These are phyloP conservation scores for Oryza nivara DNA, from an alignment of 176 grass and related monocot genomes.

Conservation along the genomic window DNA sequence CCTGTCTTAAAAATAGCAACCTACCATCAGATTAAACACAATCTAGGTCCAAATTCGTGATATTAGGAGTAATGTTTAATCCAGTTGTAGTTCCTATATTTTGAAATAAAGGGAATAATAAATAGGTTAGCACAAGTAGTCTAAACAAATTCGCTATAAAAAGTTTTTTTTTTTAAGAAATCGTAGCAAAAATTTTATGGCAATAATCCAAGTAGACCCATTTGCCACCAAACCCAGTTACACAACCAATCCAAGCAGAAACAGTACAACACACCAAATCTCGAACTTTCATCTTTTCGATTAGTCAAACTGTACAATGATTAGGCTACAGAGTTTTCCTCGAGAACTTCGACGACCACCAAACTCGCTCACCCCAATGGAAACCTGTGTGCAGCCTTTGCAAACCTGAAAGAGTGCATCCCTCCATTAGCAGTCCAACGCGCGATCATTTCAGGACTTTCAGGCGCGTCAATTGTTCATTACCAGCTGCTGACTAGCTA, in stretches of 20 bases:
- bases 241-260: background rate
- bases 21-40: too few species aligned
- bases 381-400: slow-evolving; percentile 33
- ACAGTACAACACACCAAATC: slow-evolving; percentile 28
- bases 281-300: slow-evolving; percentile 14
- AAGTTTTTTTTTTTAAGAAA: too few species aligned
- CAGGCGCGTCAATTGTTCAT: background rate
- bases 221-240: slow-evolving; percentile 11
- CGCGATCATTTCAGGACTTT: background rate
- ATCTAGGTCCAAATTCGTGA: too few species aligned
- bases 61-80: too few species aligned
- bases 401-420: background rate
- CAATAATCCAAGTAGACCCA: background rate
- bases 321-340: slow-evolving; percentile 18
- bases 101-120: too few species aligned
- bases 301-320: slow-evolving; percentile 54
- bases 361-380: slow-evolving; percentile 24
- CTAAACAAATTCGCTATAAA: too few species aligned
- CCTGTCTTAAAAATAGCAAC: too few species aligned
- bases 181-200: background rate
- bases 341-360: slow-evolving; percentile 15
- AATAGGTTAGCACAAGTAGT: too few species aligned
- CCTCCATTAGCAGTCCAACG: background rate
- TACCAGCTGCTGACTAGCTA: slow-evolving; percentile 32
- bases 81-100: too few species aligned